Conservation (phyloP, 2,329 filamentous ascomycete genomes). For the Peltaster fructicola region DNA sequence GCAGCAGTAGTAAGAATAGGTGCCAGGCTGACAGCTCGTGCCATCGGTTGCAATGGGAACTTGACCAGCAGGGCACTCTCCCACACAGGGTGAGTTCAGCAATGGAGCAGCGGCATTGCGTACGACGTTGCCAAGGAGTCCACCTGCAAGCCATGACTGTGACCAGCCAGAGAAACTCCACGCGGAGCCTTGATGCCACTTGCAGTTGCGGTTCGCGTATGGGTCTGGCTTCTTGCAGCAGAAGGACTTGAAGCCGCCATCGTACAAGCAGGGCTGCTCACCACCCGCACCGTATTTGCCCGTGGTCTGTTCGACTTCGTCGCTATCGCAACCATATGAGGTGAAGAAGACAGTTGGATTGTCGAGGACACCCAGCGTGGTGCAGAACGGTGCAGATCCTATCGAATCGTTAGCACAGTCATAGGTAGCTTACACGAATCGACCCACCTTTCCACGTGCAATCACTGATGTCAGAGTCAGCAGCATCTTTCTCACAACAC, state of each 20-base stretch:
- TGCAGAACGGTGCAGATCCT: not conserved
- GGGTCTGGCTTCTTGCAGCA: not conserved
- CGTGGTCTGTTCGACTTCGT: not conserved
- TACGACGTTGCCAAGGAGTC: not conserved
- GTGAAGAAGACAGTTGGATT: too few relatives aligned
- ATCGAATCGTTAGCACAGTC: not conserved
- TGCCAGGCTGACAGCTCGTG: too few relatives aligned
- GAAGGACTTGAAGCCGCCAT: not conserved
- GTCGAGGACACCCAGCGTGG: not conserved
- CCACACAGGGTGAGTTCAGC: not conserved
- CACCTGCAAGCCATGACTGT: too few relatives aligned
- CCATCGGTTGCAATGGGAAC: not conserved
- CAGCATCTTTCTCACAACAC: not conserved
- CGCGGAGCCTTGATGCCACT: not conserved
- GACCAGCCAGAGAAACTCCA: not conserved
- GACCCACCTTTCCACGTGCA: not conserved
- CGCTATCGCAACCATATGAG: not conserved
- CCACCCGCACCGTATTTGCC: conserved; percentile 1
- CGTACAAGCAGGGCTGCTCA: not conserved
- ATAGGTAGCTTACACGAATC: too few relatives aligned
- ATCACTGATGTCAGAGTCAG: not conserved
- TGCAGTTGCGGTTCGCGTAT: conserved; percentile 1
- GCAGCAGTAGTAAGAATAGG: too few relatives aligned
- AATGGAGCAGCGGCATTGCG: not conserved
- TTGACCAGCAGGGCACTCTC: conserved; percentile 1